Conservation (phyloP, 306 rosid species). For the Potentilla sterilis region DNA sequence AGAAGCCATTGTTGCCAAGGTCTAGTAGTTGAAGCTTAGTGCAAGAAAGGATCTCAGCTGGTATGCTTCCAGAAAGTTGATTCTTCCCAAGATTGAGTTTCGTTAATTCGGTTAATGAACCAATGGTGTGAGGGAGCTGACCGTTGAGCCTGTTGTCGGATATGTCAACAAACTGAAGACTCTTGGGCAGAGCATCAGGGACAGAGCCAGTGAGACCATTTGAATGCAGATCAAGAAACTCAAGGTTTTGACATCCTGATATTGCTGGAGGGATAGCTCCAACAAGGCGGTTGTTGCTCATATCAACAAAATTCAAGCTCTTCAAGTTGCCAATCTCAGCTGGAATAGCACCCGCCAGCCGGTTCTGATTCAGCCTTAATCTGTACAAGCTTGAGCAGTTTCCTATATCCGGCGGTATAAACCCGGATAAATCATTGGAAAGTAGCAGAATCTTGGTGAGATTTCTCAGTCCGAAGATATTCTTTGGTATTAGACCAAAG, state of each 20-base stretch:
- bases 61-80: constrained; percentile 64
- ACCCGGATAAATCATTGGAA: constrained; percentile 73
- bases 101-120: constrained; percentile 60
- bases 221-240: constrained; percentile 81
- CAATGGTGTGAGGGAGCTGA: constrained; percentile 48
- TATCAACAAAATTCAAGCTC: constrained; percentile 55
- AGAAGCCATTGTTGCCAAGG: constrained; percentile 69
- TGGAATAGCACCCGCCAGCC: constrained; percentile 64
- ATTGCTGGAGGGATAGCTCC: constrained; percentile 72
- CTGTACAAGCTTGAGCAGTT: constrained; percentile 69
- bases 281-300: constrained; percentile 58
- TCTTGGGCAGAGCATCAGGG: constrained; percentile 67
- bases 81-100: constrained; percentile 73
- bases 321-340: constrained; percentile 67
- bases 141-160: constrained; percentile 73
- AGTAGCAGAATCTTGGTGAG: constrained; percentile 68
- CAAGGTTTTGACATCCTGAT: constrained; percentile 59
- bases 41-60: constrained; percentile 70
- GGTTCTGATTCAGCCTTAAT: constrained; percentile 60
- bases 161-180: constrained; percentile 63
- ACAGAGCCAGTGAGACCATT: constrained; percentile 65
- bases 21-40: constrained; percentile 72
- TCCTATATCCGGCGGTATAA: constrained; percentile 72
- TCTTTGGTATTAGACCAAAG: constrained; percentile 61
- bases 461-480: constrained; percentile 51